Percentiles rank a stretch among this genome's conserved stretches.
phyloP scores from a whole-genome alignment of 768 basidiomycete genomes.

The Russula sp. region DNA sequence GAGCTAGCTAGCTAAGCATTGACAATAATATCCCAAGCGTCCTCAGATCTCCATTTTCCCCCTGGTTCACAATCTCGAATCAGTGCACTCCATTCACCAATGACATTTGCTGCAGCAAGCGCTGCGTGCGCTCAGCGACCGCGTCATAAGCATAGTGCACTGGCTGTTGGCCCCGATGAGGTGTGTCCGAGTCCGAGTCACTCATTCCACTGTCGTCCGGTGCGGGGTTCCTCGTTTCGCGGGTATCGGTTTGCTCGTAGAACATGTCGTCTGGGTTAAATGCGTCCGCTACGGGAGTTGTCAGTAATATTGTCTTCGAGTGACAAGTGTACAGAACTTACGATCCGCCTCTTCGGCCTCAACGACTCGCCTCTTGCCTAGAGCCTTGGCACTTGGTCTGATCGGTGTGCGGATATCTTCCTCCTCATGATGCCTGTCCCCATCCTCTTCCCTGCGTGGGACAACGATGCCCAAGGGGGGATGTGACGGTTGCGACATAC shows the following conservation, averaged over 20 bases:
- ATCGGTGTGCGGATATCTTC: conserved; percentile 34
- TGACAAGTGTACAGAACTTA: conserved; percentile 28
- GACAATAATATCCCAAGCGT: conserved; percentile 5
- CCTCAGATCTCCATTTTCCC: not conserved
- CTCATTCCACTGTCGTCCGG: conserved; percentile 26
- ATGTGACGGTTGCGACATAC: not conserved
- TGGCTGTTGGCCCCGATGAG: conserved; percentile 38
- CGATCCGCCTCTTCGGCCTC: conserved; percentile 44
- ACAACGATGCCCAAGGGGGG: conserved; percentile 6
- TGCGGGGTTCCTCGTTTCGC: conserved; percentile 26
- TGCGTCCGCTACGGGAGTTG: conserved; percentile 29
- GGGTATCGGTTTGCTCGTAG: conserved; percentile 34
- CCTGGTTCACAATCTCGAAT: not conserved
- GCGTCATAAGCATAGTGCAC: conserved; percentile 88
- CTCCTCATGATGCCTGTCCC: conserved; percentile 24
- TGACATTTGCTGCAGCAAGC: conserved; percentile 38
- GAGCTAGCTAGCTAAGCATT: not conserved
- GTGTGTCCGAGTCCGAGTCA: conserved; percentile 48
- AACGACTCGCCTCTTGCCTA: conserved; percentile 72
- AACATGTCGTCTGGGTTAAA: conserved; percentile 54
- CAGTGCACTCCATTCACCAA: conserved; percentile 28
- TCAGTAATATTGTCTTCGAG: not conserved
- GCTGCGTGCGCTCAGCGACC: conserved; percentile 69
- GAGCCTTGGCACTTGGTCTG: conserved; percentile 77
- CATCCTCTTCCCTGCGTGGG: not conserved